These are phyloP conservation scores for Senna tora DNA, from an alignment of 306 rosid species.

Conservation along the genomic window DNA sequence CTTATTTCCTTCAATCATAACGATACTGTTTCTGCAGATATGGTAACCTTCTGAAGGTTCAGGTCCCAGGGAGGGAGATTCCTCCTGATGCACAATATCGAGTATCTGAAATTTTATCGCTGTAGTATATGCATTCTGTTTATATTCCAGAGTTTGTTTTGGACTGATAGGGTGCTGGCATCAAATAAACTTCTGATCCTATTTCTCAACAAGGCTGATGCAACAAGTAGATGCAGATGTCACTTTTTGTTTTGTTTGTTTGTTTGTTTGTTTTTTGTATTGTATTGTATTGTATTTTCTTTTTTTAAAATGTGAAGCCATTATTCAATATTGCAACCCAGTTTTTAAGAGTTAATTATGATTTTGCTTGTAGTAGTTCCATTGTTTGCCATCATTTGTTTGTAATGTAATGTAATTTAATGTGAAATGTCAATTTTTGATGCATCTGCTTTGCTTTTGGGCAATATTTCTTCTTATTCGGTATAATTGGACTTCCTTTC, in stretches of 20 bases:
- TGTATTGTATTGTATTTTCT: too few relatives aligned
- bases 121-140: conserved; percentile 44
- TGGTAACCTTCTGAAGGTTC: conserved; percentile 78
- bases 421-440: conserved; percentile 57
- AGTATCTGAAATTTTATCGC: conserved; percentile 64
- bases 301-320: conserved; percentile 33
- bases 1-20: conserved; percentile 26
- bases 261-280: too few relatives aligned
- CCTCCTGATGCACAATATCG: conserved; percentile 81
- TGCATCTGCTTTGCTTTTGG: conserved; percentile 31
- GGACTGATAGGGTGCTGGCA: conserved; percentile 28
- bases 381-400: conserved; percentile 32
- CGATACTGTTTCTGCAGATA: conserved; percentile 62
- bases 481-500: neutral
- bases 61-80: conserved; percentile 92
- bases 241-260: conserved; percentile 1
- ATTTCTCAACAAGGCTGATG: conserved; percentile 35
- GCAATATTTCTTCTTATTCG: neutral
- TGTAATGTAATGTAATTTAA: conserved; percentile 42
- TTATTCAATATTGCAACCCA: conserved; percentile 9
- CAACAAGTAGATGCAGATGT: conserved; percentile 41
- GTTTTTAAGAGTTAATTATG: conserved; percentile 24
- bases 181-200: conserved; percentile 32
- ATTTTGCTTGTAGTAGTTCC: conserved; percentile 36
- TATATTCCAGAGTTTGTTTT: conserved; percentile 32